Percentiles rank a stretch among this genome's conserved stretches.
Evolutionary conservation across 2,329 filamentous ascomycete genomes (phyloP).

Genomic region (Diplodia mutila): DNA sequence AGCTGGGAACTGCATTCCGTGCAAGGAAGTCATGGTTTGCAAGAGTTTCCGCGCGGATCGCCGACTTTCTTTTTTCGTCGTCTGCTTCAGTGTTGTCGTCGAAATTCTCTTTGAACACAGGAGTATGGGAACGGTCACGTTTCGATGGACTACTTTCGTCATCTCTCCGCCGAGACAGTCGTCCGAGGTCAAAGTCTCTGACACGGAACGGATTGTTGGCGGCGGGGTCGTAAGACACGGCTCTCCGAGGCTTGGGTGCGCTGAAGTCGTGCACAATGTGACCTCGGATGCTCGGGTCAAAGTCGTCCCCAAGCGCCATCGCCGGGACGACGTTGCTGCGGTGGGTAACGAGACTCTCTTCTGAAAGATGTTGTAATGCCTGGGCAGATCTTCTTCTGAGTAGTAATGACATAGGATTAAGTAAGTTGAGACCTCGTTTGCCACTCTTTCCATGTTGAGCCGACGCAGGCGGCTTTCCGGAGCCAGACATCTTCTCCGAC

Average conservation of each 20-base stretch:
- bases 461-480: slow-evolving; percentile 31
- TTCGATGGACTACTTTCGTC: slow-evolving; percentile 42
- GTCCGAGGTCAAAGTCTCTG: slow-evolving; percentile 18
- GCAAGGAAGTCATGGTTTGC: slow-evolving; percentile 53
- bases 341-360: slow-evolving; percentile 56
- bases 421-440: slow-evolving; percentile 58
- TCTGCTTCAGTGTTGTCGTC: slow-evolving; percentile 51
- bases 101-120: slow-evolving; percentile 65
- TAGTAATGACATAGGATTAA: slow-evolving; percentile 65
- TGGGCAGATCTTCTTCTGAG: slow-evolving; percentile 61
- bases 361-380: slow-evolving; percentile 49
- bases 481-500: slow-evolving; percentile 37
- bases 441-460: slow-evolving; percentile 38
- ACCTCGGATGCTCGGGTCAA: slow-evolving; percentile 65
- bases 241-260: slow-evolving; percentile 51
- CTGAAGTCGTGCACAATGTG: slow-evolving; percentile 69
- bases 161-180: slow-evolving; percentile 24
- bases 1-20: slow-evolving; percentile 17
- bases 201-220: slow-evolving; percentile 5
- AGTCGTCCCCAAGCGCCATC: slow-evolving; percentile 58
- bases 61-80: slow-evolving; percentile 44
- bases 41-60: slow-evolving; percentile 52
- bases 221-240: slow-evolving; percentile 12
- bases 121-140: slow-evolving; percentile 54
- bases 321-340: slow-evolving; percentile 52